These are phyloP conservation scores for Heterobasidion irregulare DNA, from an alignment of 1,284 basidiomycete species.

Conservation along the genomic window DNA sequence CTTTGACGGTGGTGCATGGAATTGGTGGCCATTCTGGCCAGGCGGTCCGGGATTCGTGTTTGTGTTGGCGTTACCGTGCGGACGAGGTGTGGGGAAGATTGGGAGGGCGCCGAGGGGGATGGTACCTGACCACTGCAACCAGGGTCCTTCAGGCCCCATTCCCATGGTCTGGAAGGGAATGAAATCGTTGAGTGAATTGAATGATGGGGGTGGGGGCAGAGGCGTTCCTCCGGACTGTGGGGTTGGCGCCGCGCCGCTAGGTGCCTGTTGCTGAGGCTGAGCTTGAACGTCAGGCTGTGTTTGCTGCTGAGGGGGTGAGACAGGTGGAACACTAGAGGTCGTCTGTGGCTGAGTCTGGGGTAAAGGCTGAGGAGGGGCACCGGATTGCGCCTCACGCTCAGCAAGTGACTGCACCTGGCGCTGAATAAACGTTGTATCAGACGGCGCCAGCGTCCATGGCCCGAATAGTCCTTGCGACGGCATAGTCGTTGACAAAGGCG, in stretches of 20 bases:
- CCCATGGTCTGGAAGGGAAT: not conserved
- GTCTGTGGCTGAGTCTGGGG: not conserved
- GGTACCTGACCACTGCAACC: not conserved
- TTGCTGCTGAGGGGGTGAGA: not conserved
- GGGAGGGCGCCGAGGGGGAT: not conserved
- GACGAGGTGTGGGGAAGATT: not conserved
- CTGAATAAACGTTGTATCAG: too few relatives aligned
- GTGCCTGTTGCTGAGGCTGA: not conserved
- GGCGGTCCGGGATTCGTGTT: not conserved
- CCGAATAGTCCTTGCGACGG: too few relatives aligned
- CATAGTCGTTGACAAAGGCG: too few relatives aligned
- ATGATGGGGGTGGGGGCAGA: not conserved
- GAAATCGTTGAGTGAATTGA: not conserved
- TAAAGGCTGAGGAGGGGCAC: not conserved
- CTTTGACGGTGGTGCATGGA: constrained; percentile 4
- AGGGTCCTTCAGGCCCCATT: not conserved
- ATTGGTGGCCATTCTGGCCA: not conserved
- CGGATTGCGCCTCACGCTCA: too few relatives aligned
- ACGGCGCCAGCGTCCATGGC: too few relatives aligned
- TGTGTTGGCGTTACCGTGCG: not conserved
- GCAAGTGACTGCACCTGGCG: too few relatives aligned
- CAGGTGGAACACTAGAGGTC: not conserved
- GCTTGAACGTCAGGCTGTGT: not conserved
- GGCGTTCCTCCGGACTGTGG: not conserved
- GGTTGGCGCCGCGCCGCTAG: not conserved